These are phyloP conservation scores for Populus tomentosa DNA, from an alignment of 441 rosid genomes.

Conservation along the genomic window DNA sequence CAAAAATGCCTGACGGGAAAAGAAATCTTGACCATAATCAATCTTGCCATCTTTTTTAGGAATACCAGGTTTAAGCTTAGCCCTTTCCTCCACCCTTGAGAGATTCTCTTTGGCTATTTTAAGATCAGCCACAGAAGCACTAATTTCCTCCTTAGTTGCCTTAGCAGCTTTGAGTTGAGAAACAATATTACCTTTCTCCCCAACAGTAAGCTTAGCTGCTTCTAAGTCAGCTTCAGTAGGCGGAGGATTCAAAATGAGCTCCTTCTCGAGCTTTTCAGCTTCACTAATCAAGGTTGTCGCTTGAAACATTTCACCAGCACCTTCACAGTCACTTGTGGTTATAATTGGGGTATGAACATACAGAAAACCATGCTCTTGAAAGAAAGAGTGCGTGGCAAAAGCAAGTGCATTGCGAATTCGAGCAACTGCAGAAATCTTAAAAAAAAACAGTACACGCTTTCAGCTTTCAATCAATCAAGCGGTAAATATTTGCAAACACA, in stretches of 20 bases:
- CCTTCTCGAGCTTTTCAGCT: constrained; percentile 64
- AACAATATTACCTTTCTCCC: constrained; percentile 65
- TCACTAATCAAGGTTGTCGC: constrained; percentile 74
- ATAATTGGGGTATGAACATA: constrained; percentile 85
- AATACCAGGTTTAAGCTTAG: constrained; percentile 71
- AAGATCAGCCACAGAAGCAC: constrained; percentile 50
- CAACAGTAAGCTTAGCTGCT: constrained; percentile 52
- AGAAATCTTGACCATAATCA: constrained; percentile 74
- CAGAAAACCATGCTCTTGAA: constrained; percentile 66
- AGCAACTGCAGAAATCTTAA: constrained; percentile 76
- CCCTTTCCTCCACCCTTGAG: constrained; percentile 59
- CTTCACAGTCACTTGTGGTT: constrained; percentile 97
- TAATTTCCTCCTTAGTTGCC: constrained; percentile 55
- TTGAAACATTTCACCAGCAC: constrained; percentile 99
- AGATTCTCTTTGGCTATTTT: constrained; percentile 53
- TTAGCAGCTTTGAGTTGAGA: constrained; percentile 55
- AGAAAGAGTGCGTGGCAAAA: constrained; percentile 82
- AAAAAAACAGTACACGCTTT: not conserved
- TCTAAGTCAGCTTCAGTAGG: constrained; percentile 74
- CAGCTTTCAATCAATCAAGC: not conserved
- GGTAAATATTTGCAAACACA: not conserved
- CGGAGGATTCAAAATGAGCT: constrained; percentile 66
- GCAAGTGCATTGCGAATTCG: constrained; percentile 87
- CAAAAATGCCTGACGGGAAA: constrained; percentile 85
- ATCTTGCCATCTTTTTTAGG: constrained; percentile 76